Conservation (phyloP, 2,329 filamentous ascomycete species). For the Tolypocladium cylindrosporum region DNA sequence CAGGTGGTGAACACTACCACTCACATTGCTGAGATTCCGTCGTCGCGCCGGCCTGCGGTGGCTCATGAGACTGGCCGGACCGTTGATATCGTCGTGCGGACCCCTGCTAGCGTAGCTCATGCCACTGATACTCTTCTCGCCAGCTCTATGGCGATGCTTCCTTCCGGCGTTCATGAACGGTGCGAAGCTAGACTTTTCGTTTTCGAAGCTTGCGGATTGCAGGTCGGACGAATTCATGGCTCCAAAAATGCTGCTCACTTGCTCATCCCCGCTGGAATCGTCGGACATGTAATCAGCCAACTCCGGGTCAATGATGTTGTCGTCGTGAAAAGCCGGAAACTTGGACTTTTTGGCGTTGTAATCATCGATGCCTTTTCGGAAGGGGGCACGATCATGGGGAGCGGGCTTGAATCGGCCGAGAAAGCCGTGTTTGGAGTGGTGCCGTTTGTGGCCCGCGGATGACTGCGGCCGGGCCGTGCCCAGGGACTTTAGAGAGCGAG, state of each 20-base stretch:
- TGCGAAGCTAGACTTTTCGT: constrained; percentile 64
- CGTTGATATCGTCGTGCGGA: constrained; percentile 48
- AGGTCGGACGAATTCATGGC: constrained; percentile 58
- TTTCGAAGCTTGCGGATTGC: constrained; percentile 57
- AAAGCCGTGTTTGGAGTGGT: constrained; percentile 80
- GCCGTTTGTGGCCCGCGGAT: constrained; percentile 63
- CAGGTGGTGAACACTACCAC: constrained; percentile 55
- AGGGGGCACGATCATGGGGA: constrained; percentile 76
- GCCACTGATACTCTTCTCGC: constrained; percentile 66
- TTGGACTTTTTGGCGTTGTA: constrained; percentile 55
- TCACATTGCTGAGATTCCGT: constrained; percentile 77
- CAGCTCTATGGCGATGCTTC: constrained; percentile 62
- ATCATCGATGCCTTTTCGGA: constrained; percentile 62
- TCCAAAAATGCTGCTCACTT: constrained; percentile 77
- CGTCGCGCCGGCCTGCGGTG: constrained; percentile 55
- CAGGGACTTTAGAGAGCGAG: constrained; percentile 73
- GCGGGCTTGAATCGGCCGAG: constrained; percentile 61
- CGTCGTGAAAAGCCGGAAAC: constrained; percentile 89
- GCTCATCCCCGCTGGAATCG: constrained; percentile 86
- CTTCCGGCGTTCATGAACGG: constrained; percentile 63
- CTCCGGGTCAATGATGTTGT: constrained; percentile 97
- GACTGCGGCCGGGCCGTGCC: constrained; percentile 63
- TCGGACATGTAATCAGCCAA: constrained; percentile 93
- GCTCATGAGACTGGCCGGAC: constrained; percentile 46
- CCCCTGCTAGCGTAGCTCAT: constrained; percentile 62